Percentiles rank a stretch among this genome's conserved stretches.
phyloP scores from a whole-genome alignment of 2,329 filamentous ascomycete species.

The Myrmaecium sp. region DNA sequence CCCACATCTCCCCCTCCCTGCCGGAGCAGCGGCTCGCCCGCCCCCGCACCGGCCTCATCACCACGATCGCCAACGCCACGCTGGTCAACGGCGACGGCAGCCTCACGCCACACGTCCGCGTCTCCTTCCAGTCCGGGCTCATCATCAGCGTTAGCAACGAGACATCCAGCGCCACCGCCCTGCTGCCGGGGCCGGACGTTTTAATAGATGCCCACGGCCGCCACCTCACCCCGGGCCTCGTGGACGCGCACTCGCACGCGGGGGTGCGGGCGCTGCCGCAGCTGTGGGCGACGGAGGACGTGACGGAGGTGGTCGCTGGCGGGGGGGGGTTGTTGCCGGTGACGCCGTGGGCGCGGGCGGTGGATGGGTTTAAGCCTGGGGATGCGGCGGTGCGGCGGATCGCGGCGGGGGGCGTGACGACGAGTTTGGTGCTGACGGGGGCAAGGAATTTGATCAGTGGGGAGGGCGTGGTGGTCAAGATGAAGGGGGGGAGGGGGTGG shows the following conservation, averaged over 20 bases:
- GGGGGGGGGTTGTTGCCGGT: no score
- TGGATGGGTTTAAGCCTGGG: conserved; percentile 46
- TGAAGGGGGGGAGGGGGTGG: no score
- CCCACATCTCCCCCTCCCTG: no score
- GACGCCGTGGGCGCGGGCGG: conserved; percentile 50
- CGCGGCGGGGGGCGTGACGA: conserved; percentile 57
- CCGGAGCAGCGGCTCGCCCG: no score
- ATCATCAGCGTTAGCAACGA: conserved; percentile 35
- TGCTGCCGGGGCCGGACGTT: conserved; percentile 30
- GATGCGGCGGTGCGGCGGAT: conserved; percentile 52
- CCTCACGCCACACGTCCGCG: no score
- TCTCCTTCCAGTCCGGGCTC: conserved; percentile 43
- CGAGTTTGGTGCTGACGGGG: conserved; percentile 48
- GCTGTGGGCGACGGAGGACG: conserved; percentile 38
- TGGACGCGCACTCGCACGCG: conserved; percentile 57
- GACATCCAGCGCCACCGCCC: conserved; percentile 23
- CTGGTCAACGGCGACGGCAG: no score
- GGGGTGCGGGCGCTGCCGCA: conserved; percentile 41
- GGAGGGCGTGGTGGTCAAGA: conserved; percentile 53
- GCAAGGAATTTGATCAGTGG: conserved; percentile 60
- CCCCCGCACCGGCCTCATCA: no score
- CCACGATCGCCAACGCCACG: no score
- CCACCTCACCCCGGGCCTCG: conserved; percentile 47
- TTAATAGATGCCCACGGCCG: conserved; percentile 43
- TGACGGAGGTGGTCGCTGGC: conserved; percentile 46